These are phyloP conservation scores for Saccharomyces mikatae DNA, from an alignment of 805 yeast species.

Conservation along the genomic window DNA sequence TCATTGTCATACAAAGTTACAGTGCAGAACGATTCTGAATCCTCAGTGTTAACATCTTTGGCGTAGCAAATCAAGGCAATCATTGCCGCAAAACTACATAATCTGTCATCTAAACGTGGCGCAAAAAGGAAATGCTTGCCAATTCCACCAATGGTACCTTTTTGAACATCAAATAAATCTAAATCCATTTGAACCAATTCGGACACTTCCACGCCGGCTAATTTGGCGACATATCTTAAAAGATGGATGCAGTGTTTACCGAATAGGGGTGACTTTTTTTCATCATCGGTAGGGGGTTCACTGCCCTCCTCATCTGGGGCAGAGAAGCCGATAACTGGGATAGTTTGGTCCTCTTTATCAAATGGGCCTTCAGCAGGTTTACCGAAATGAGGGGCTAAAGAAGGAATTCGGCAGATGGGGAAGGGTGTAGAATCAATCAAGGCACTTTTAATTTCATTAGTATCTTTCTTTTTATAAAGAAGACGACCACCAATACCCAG, in stretches of 20 bases:
- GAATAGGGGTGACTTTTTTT: slow-evolving; percentile 52
- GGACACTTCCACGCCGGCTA: slow-evolving; percentile 49
- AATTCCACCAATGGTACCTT: slow-evolving; percentile 70
- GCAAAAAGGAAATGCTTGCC: slow-evolving; percentile 69
- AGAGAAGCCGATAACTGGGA: slow-evolving; percentile 65
- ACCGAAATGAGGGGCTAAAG: slow-evolving; percentile 86
- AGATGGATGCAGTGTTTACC: slow-evolving; percentile 63
- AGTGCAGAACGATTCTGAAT: slow-evolving; percentile 39
- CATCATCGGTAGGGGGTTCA: slow-evolving; percentile 46
- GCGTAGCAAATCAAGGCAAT: slow-evolving; percentile 45
- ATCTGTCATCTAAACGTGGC: slow-evolving; percentile 80
- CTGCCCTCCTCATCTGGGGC: slow-evolving; percentile 27
- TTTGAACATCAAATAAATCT: slow-evolving; percentile 75
- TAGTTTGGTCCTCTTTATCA: slow-evolving; percentile 68
- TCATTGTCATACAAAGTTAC: slow-evolving; percentile 72
- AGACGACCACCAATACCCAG: slow-evolving; percentile 78
- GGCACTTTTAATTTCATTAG: slow-evolving; percentile 33
- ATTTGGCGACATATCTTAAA: slow-evolving; percentile 58
- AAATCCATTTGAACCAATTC: slow-evolving; percentile 66
- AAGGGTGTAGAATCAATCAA: slow-evolving; percentile 53
- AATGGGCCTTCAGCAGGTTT: slow-evolving; percentile 59
- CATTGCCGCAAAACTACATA: slow-evolving; percentile 70
- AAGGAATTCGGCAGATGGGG: slow-evolving; percentile 74
- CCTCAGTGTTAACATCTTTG: slow-evolving; percentile 34
- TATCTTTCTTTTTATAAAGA: slow-evolving; percentile 38